phyloP scores from a whole-genome alignment of 129 eudicot species.

The Rutidosis leptorrhynchoides region DNA sequence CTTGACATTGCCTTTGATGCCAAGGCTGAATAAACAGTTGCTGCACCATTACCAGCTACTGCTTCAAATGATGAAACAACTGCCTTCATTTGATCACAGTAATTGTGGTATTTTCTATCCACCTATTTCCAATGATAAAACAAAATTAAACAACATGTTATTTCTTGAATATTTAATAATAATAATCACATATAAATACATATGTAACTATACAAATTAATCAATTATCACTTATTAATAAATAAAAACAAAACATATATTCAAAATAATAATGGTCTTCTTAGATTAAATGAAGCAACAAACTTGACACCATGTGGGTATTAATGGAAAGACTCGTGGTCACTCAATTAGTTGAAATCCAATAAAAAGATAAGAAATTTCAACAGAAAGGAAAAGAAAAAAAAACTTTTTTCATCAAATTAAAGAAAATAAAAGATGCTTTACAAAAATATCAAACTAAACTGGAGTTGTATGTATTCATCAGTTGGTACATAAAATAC shows the following conservation, averaged over 20 bases:
- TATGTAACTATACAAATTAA: not conserved
- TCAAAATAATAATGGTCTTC: slow-evolving; percentile 28
- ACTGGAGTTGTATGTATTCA: slow-evolving; percentile 6
- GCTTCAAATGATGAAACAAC: slow-evolving; percentile 82
- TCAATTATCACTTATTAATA: too few relatives aligned
- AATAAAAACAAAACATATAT: slow-evolving; percentile 22
- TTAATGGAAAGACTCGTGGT: slow-evolving; percentile 57
- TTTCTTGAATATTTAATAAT: not conserved
- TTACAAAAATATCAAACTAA: slow-evolving; percentile 7
- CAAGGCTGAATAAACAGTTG: slow-evolving; percentile 69
- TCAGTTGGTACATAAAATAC: slow-evolving; percentile 8
- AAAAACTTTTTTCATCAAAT: slow-evolving; percentile 16
- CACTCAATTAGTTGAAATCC: slow-evolving; percentile 48
- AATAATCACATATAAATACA: not conserved
- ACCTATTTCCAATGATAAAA: slow-evolving; percentile 44
- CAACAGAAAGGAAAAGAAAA: not conserved
- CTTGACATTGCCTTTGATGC: slow-evolving; percentile 99
- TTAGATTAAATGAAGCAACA: slow-evolving; percentile 41
- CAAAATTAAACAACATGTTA: slow-evolving; percentile 1
- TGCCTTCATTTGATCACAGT: slow-evolving; percentile 88
- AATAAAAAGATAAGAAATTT: slow-evolving; percentile 3
- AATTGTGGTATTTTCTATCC: slow-evolving; percentile 94
- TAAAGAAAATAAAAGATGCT: slow-evolving; percentile 4
- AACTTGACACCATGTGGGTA: slow-evolving; percentile 64
- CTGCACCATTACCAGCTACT: slow-evolving; percentile 81